Evolutionary conservation across 164 flowering plant genomes (phyloP).

Genomic region (Umbellularia californica): DNA sequence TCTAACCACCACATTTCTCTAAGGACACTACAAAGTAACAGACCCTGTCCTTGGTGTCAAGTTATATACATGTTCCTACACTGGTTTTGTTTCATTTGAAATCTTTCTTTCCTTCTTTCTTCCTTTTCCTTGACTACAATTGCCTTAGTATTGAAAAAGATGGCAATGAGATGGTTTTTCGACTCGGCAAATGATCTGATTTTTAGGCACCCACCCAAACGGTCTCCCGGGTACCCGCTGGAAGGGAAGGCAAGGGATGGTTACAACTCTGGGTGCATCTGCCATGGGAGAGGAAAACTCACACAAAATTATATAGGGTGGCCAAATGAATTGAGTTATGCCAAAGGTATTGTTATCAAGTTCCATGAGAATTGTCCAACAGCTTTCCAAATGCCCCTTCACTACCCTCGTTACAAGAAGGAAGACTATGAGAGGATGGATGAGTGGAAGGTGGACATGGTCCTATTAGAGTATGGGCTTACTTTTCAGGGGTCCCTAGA

Average conservation of each 20-base stretch:
- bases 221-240: background rate
- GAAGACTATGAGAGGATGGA: conserved; percentile 8
- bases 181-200: background rate
- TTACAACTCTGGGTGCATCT: background rate
- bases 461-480: conserved; percentile 25
- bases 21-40: no score
- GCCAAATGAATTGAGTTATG: no score
- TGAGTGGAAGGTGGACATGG: conserved; percentile 9
- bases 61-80: no score
- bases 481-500: conserved; percentile 14
- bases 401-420: conserved; percentile 12
- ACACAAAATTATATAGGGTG: background rate
- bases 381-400: conserved; percentile 9
- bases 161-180: no score
- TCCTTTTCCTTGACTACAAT: no score
- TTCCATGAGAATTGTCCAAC: background rate
- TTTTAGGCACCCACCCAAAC: background rate
- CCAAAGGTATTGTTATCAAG: no score
- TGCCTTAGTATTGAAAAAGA: no score
- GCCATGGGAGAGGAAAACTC: background rate
- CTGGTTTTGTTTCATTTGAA: no score
- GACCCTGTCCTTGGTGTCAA: no score
- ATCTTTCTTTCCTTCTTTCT: no score
- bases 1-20: no score
- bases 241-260: background rate